Evolutionary conservation across 2,329 filamentous ascomycete species (phyloP), one percentile per base, ranked within the genome.

Genomic region (Fonsecaea erecta): DNA sequence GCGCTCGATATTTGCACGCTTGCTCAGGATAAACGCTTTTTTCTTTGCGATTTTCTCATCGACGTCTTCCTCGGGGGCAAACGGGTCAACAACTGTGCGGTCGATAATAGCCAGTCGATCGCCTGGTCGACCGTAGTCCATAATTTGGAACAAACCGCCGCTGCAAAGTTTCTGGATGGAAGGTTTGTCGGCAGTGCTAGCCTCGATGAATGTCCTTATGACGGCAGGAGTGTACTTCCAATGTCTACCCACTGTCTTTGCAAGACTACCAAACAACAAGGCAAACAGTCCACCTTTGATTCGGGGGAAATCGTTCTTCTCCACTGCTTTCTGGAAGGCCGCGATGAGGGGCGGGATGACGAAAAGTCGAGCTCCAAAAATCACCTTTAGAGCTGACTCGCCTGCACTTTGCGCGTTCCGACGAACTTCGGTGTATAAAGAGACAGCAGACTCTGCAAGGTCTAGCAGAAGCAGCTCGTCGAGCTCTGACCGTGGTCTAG

Each of bases 231-330:
- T 92, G 77, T 93, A 97, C 43, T 93, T 90, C 96, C 96, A 99
- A 76, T 99, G 93, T 61, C 91, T 89, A 53, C 92, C 87, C 52
- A 96, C 86, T 0, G 94, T 96, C 79, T 93, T 96, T 5, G 93
- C 85, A 37, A 99, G 81, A 66, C 91, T 96, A 11, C 94, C 93
- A 72, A 94, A 96, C 18, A 98, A 81, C 30, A 99, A 80, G 0
- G 93, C 93, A 76, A 95, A 98, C 81, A 99, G 88, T 37, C 90
- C 91, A 35, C 96, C 95, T 78, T 99, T 99, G 77, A 99, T 97
- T 14, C 92, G 87, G 68, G 95, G 91, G 74, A 93, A 92, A 70
- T 99, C 92, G 64, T 89, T 90, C 48, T 87, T 85, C 60, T 90
- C 88, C 32, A 99, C 84, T 28, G 93, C 92, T 67, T 88, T 86